A percentile compares a stretch with the other conserved stretches of the same genome.
phyloP scores from a whole-genome alignment of 1,284 basidiomycete species.

The Leccinum fuscescens region DNA sequence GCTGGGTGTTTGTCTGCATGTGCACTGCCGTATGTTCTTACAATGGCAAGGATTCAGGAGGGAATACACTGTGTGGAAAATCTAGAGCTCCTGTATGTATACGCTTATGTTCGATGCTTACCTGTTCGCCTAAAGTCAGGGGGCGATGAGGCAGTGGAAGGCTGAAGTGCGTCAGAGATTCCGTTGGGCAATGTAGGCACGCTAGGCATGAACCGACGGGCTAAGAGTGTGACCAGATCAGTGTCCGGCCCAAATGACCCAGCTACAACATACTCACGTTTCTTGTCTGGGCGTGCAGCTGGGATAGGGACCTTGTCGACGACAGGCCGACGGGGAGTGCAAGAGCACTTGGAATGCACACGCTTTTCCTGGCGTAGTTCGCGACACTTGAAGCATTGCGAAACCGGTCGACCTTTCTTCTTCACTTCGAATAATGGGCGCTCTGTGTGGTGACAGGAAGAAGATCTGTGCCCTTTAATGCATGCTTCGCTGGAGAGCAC shows the following conservation, averaged over 20 bases:
- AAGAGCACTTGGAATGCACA: constrained; percentile 74
- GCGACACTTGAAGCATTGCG: constrained; percentile 79
- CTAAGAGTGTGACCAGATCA: constrained; percentile 31
- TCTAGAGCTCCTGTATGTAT: constrained; percentile 7
- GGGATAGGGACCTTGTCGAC: constrained; percentile 38
- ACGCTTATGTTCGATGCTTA: constrained; percentile 25
- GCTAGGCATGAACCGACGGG: constrained; percentile 57
- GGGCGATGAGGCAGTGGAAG: constrained; percentile 6
- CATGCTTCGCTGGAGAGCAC: constrained; percentile 68
- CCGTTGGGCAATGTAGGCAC: constrained; percentile 63
- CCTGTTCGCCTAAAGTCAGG: constrained; percentile 54
- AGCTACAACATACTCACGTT: constrained; percentile 44
- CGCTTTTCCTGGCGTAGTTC: constrained; percentile 71
- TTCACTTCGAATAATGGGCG: constrained; percentile 83
- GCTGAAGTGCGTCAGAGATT: constrained; percentile 45
- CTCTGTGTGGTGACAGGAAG: constrained; percentile 77
- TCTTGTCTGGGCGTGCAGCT: constrained; percentile 42
- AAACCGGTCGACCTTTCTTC: constrained; percentile 82
- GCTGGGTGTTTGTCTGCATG: constrained; percentile 39
- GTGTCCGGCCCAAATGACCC: background rate
- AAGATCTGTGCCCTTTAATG: constrained; percentile 87
- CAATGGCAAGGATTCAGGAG: constrained; percentile 65
- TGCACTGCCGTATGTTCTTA: constrained; percentile 53
- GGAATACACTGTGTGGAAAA: constrained; percentile 46
- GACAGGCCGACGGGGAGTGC: constrained; percentile 40